Evolutionary conservation across 345 rosid genomes (phyloP).

Genomic region (Noccaea caerulescens): DNA sequence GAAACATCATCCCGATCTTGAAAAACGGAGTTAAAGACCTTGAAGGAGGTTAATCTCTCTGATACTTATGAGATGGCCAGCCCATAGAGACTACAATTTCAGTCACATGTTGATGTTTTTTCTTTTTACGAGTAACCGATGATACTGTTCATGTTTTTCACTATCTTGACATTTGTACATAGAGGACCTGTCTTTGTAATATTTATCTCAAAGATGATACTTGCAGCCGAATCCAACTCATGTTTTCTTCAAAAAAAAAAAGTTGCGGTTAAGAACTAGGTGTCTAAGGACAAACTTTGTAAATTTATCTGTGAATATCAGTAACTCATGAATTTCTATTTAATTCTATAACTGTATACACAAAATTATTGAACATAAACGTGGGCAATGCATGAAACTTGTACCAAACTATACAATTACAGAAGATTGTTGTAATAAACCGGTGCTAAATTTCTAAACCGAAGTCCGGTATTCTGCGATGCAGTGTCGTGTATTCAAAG

Average conservation of each 20-base stretch:
- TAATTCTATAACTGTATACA: no score
- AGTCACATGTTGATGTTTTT: conserved; percentile 17
- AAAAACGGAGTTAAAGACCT: conserved; percentile 1
- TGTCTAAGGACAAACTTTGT: background rate
- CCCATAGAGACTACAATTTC: background rate
- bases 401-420: no score
- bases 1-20: conserved; percentile 35
- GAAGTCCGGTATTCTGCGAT: background rate
- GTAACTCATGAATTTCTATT: no score
- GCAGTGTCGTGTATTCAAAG: background rate
- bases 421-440: background rate
- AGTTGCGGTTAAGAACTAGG: background rate
- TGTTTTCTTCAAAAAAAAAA: conserved; percentile 3
- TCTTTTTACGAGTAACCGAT: background rate
- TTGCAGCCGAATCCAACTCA: background rate
- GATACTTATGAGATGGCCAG: conserved; percentile 23
- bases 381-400: no score
- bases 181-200: conserved; percentile 25
- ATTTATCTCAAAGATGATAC: conserved; percentile 6
- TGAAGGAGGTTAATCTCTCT: conserved; percentile 1
- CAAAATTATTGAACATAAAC: no score
- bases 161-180: conserved; percentile 30
- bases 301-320: no score
- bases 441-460: conserved; percentile 24
- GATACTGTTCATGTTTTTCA: conserved; percentile 6